Conservation (phyloP, 164 flowering plant genomes). For the Umbilicus rupestris region DNA sequence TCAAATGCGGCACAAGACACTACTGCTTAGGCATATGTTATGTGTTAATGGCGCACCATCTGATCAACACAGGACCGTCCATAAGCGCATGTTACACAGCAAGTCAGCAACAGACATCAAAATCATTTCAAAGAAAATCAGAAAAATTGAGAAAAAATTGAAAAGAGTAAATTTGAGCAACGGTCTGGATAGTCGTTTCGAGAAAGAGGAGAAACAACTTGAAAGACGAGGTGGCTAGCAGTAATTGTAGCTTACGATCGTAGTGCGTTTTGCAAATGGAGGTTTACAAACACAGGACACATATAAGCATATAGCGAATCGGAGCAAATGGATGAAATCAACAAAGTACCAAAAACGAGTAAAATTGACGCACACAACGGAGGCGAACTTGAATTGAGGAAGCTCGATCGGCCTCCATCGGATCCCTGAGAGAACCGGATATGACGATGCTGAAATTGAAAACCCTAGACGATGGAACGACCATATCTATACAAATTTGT, state of each 20-base stretch:
- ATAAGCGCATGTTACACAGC: background rate
- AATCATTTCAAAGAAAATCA: too few relatives aligned
- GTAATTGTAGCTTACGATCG: background rate
- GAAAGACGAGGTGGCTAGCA: conserved; percentile 1
- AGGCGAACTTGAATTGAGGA: too few relatives aligned
- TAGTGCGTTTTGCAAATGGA: conserved; percentile 1
- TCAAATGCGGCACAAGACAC: background rate
- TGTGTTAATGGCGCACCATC: background rate
- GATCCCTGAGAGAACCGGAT: too few relatives aligned
- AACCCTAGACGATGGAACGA: too few relatives aligned
- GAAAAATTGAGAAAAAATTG: too few relatives aligned
- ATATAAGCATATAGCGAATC: background rate
- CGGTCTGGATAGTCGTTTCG: background rate
- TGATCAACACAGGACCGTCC: conserved; percentile 5
- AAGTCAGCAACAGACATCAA: too few relatives aligned
- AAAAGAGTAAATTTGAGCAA: background rate
- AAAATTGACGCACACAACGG: too few relatives aligned
- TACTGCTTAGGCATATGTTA: conserved; percentile 2
- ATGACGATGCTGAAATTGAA: too few relatives aligned
- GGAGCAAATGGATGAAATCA: too few relatives aligned
- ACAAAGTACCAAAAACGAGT: too few relatives aligned
- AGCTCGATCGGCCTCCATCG: too few relatives aligned
- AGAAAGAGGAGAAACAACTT: background rate
- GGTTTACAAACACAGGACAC: background rate
- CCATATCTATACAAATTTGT: too few relatives aligned